Percentiles rank a stretch among this genome's conserved stretches.
These are phyloP conservation scores for Botryotinia calthae DNA, from an alignment of 2,329 filamentous ascomycete genomes.

Conservation along the genomic window DNA sequence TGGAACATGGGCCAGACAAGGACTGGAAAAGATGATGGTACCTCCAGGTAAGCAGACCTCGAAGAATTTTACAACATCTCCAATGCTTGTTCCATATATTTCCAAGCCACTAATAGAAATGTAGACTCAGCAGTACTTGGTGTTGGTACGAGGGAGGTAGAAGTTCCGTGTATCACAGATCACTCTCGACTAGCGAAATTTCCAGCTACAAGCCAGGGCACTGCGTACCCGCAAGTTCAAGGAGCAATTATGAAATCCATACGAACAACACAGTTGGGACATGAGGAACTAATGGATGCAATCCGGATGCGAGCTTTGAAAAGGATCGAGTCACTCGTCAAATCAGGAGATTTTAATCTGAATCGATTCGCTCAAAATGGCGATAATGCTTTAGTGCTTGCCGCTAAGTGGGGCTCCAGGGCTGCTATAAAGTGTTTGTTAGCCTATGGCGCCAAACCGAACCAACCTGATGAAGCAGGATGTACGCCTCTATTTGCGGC, in stretches of 20 bases:
- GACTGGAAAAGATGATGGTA: slow-evolving; percentile 20
- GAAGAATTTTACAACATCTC: neutral
- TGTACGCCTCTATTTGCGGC: slow-evolving; percentile 18
- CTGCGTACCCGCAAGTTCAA: slow-evolving; percentile 18
- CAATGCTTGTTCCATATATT: neutral
- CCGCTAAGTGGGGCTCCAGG: slow-evolving; percentile 3
- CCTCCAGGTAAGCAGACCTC: slow-evolving; percentile 5
- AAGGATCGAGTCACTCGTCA: slow-evolving; percentile 13
- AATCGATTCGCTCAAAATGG: slow-evolving; percentile 12
- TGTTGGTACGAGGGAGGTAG: slow-evolving; percentile 16
- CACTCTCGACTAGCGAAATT: slow-evolving; percentile 19
- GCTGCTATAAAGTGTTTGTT: slow-evolving; percentile 17
- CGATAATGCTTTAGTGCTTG: slow-evolving; percentile 18
- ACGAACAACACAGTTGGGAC: slow-evolving; percentile 1
- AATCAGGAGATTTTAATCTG: slow-evolving; percentile 16
- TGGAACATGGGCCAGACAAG: slow-evolving; percentile 21
- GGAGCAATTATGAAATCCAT: slow-evolving; percentile 19
- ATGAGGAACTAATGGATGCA: slow-evolving; percentile 18
- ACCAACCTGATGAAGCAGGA: slow-evolving; percentile 12
- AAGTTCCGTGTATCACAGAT: slow-evolving; percentile 18
- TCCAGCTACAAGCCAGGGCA: slow-evolving; percentile 16
- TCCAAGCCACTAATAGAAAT: neutral
- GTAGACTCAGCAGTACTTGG: slow-evolving; percentile 18
- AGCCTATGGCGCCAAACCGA: slow-evolving; percentile 12
- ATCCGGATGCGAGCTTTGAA: neutral